Evolutionary conservation across 1,284 basidiomycete genomes (phyloP).

Genomic region (Apiotrichum siamense): DNA sequence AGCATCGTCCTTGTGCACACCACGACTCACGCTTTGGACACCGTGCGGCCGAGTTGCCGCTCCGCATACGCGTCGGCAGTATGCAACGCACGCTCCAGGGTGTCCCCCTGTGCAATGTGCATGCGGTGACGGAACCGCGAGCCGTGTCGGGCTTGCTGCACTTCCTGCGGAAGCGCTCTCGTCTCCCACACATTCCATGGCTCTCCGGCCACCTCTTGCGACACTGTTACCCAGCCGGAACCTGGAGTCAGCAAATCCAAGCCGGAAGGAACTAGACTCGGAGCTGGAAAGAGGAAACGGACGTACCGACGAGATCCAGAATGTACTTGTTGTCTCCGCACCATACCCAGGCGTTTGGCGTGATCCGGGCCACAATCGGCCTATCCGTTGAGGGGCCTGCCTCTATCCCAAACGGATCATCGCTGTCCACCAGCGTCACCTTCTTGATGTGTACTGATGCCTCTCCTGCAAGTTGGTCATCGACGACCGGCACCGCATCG

Average conservation of each 20-base stretch:
- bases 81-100: slow-evolving; percentile 37
- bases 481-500: background rate
- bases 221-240: background rate
- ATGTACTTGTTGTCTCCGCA: slow-evolving; percentile 66
- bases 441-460: background rate
- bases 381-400: slow-evolving; percentile 10
- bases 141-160: background rate
- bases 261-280: too few species aligned
- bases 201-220: too few species aligned
- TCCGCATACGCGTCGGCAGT: slow-evolving; percentile 46
- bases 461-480: background rate
- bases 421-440: slow-evolving; percentile 1
- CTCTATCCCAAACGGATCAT: slow-evolving; percentile 13
- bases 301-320: slow-evolving; percentile 63
- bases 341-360: slow-evolving; percentile 49
- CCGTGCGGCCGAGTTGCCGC: slow-evolving; percentile 18
- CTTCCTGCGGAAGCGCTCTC: background rate
- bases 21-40: slow-evolving; percentile 18
- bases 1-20: too few species aligned
- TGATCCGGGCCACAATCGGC: slow-evolving; percentile 49
- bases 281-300: too few species aligned
- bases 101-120: slow-evolving; percentile 25
- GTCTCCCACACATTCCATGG: too few species aligned
- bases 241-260: background rate
- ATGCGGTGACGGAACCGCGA: slow-evolving; percentile 18